These are phyloP conservation scores for Phragmites australis DNA, from an alignment of 176 grass and related monocot genomes.

Conservation along the genomic window DNA sequence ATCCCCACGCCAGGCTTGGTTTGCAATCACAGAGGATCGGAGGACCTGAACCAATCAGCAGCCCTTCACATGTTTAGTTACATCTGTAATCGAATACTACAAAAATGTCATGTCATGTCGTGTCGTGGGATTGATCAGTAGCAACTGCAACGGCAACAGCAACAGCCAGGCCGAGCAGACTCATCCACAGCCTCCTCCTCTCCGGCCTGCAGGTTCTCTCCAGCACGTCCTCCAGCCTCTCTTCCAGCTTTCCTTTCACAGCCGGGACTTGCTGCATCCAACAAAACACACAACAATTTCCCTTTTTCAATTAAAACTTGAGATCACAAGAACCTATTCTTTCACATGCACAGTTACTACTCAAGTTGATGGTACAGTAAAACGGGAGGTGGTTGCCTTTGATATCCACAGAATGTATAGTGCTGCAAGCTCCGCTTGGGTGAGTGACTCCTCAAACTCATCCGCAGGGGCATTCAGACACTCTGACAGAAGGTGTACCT, in stretches of 20 bases:
- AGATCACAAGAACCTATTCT: not conserved
- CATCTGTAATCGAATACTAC: not conserved
- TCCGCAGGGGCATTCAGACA: slow-evolving; percentile 2
- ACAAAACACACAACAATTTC: not conserved
- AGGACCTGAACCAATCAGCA: not conserved
- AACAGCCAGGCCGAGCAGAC: slow-evolving; percentile 26
- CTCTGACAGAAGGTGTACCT: slow-evolving; percentile 54
- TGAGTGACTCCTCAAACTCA: slow-evolving; percentile 20
- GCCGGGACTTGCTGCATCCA: slow-evolving; percentile 41
- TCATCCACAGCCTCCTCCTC: slow-evolving; percentile 34
- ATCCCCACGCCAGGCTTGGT: not conserved
- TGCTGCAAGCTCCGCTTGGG: slow-evolving; percentile 37
- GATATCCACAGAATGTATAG: slow-evolving; percentile 48
- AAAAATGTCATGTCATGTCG: not conserved
- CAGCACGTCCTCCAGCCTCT: slow-evolving; percentile 34
- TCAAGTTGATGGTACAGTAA: not conserved
- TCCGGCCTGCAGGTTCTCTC: slow-evolving; percentile 27
- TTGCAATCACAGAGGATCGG: not conserved
- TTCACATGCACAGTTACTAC: not conserved
- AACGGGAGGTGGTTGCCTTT: slow-evolving; percentile 9
- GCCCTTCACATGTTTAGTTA: not conserved
- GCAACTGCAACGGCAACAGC: no score
- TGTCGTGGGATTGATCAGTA: not conserved
- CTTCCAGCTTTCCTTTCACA: slow-evolving; percentile 36
- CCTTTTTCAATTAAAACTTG: not conserved